phyloP scores from a whole-genome alignment of 306 rosid species.

The Sicyos baderoa region DNA sequence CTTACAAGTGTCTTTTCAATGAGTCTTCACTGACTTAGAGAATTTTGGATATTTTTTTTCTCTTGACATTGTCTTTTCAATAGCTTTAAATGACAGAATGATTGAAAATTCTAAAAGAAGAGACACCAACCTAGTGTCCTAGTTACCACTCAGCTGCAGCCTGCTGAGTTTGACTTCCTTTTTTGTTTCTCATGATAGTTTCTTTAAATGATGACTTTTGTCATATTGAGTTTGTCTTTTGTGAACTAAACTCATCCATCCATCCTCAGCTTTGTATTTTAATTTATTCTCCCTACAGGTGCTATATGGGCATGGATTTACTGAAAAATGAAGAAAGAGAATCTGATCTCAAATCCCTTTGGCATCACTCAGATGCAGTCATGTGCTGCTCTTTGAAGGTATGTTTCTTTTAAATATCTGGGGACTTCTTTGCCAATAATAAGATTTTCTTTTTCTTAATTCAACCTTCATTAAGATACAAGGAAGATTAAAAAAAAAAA shows the following conservation, averaged over 20 bases:
- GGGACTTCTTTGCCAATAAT: not conserved
- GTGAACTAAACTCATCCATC: not conserved
- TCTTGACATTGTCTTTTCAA: not conserved
- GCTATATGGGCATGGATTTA: conserved; percentile 76
- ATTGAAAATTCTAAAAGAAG: no score
- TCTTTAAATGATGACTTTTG: not conserved
- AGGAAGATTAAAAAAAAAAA: not conserved
- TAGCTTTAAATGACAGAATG: no score
- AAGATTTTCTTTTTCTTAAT: not conserved
- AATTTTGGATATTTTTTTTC: not conserved
- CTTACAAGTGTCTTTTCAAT: not conserved
- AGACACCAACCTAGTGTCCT: no score
- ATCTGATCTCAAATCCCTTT: conserved; percentile 72
- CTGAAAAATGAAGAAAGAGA: conserved; percentile 76
- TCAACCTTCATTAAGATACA: not conserved
- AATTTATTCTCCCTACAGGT: conserved; percentile 34
- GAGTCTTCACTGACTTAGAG: not conserved
- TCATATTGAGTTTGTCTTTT: not conserved
- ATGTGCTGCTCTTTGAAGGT: conserved; percentile 92
- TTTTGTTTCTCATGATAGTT: not conserved
- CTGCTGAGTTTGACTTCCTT: no score
- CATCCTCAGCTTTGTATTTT: not conserved
- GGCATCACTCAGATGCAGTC: conserved; percentile 92
- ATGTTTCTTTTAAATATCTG: not conserved
- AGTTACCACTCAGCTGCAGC: no score